These are phyloP conservation scores for Nicotiana knightiana DNA, from an alignment of 257 asterid genomes.

Conservation along the genomic window DNA sequence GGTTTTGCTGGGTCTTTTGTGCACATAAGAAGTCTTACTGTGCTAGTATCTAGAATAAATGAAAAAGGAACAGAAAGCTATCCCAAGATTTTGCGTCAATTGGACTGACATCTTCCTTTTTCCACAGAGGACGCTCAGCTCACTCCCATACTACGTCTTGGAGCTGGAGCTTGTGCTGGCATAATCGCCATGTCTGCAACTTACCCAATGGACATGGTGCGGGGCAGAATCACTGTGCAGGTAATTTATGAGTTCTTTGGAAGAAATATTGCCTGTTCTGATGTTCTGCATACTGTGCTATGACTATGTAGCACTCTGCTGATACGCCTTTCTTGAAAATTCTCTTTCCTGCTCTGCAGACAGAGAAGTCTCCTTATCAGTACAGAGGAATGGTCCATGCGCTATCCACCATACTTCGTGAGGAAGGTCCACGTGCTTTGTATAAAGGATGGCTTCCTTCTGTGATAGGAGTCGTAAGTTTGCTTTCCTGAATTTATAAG, in stretches of 20 bases:
- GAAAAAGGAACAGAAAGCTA: background rate
- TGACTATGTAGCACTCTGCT: background rate
- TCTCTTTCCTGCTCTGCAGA: conserved; percentile 42
- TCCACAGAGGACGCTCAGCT: conserved; percentile 76
- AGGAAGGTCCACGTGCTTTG: conserved; percentile 93
- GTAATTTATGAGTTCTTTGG: conserved; percentile 27
- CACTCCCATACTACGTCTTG: conserved; percentile 85
- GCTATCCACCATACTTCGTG: conserved; percentile 88
- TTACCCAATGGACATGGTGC: conserved; percentile 99
- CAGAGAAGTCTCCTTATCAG: conserved; percentile 80
- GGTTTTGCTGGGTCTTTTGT: background rate
- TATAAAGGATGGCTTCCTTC: conserved; percentile 99
- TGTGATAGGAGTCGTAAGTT: conserved; percentile 96
- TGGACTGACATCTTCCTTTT: conserved; percentile 9
- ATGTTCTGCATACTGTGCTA: background rate
- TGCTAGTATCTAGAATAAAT: background rate
- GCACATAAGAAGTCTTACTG: background rate
- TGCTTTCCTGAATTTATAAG: background rate
- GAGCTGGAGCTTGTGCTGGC: conserved; percentile 99
- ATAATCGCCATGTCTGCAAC: conserved; percentile 99
- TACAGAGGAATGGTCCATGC: conserved; percentile 97
- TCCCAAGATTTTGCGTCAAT: background rate
- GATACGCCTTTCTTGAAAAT: conserved; percentile 1
- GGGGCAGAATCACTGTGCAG: conserved; percentile 97
- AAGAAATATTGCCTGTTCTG: background rate